These are phyloP conservation scores for Fistulinella prunicolor DNA, from an alignment of 768 basidiomycete genomes.

Conservation along the genomic window DNA sequence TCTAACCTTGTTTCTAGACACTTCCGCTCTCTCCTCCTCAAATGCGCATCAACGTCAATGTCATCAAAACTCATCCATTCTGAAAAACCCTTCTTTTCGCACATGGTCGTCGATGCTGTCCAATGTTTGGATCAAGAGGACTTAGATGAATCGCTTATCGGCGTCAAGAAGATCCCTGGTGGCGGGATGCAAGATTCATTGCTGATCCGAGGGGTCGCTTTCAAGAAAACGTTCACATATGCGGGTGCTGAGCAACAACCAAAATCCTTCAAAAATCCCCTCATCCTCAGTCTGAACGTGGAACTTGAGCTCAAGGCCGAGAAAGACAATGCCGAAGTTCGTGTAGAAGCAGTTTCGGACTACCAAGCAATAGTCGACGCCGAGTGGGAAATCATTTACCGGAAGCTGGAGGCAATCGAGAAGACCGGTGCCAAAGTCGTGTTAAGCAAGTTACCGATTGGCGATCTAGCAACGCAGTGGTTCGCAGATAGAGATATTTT, in stretches of 20 bases:
- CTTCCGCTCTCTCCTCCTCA: slow-evolving; percentile 91
- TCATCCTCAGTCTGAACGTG: slow-evolving; percentile 93
- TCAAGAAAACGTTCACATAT: slow-evolving; percentile 99
- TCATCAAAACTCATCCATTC: slow-evolving; percentile 99
- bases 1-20: slow-evolving; percentile 46
- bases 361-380: slow-evolving; percentile 99
- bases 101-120: slow-evolving; percentile 98
- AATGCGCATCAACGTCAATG: slow-evolving; percentile 99
- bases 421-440: slow-evolving; percentile 97
- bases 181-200: slow-evolving; percentile 97
- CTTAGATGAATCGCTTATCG: slow-evolving; percentile 93
- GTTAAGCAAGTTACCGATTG: slow-evolving; percentile 96
- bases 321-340: slow-evolving; percentile 98
- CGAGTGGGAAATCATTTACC: slow-evolving; percentile 99
- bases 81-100: slow-evolving; percentile 97
- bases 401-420: slow-evolving; percentile 93
- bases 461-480: slow-evolving; percentile 98
- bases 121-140: slow-evolving; percentile 89
- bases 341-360: slow-evolving; percentile 94
- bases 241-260: slow-evolving; percentile 99
- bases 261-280: slow-evolving; percentile 84
- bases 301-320: slow-evolving; percentile 99
- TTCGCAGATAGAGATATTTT: slow-evolving; percentile 99
- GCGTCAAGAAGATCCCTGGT: slow-evolving; percentile 96
- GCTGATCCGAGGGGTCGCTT: slow-evolving; percentile 86